Evolutionary conservation across 306 rosid species (phyloP).

Genomic region (Acacia crassicarpa): DNA sequence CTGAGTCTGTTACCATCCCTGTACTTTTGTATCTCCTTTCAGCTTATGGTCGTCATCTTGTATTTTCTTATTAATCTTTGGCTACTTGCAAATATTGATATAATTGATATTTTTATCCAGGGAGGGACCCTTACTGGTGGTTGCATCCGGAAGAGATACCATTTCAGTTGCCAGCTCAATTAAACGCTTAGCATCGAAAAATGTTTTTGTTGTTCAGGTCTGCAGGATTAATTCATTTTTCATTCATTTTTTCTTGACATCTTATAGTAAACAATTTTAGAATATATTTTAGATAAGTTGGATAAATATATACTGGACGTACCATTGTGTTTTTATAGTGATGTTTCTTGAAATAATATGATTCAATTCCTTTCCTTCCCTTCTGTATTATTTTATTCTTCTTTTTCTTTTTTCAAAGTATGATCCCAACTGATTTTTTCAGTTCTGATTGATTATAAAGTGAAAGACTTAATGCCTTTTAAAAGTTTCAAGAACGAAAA

Average conservation of each 20-base stretch:
- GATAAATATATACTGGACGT: neutral
- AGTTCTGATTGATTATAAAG: slow-evolving; percentile 6
- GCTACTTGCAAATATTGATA: slow-evolving; percentile 10
- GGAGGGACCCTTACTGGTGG: slow-evolving; percentile 92
- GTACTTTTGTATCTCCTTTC: slow-evolving; percentile 17
- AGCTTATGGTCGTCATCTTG: neutral
- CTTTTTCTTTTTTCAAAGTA: neutral
- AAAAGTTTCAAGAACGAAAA: slow-evolving; percentile 23
- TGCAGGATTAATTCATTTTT: slow-evolving; percentile 30
- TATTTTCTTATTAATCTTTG: slow-evolving; percentile 2
- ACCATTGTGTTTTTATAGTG: neutral
- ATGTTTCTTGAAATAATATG: slow-evolving; percentile 6
- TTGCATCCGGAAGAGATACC: slow-evolving; percentile 92
- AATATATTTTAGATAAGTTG: neutral
- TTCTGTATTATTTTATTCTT: neutral
- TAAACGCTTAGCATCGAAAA: slow-evolving; percentile 69
- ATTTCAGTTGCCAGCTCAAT: slow-evolving; percentile 80
- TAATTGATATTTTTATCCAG: slow-evolving; percentile 43
- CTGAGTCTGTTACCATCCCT: slow-evolving; percentile 15
- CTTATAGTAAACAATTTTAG: slow-evolving; percentile 16
- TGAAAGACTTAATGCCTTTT: slow-evolving; percentile 13
- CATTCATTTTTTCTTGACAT: slow-evolving; percentile 15
- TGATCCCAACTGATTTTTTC: neutral
- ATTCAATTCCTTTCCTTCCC: neutral
- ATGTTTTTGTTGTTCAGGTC: slow-evolving; percentile 90